Base-by-base conservation (phyloP, 148 eudicot genomes). In the Chenopodium suecicum region DNA sequence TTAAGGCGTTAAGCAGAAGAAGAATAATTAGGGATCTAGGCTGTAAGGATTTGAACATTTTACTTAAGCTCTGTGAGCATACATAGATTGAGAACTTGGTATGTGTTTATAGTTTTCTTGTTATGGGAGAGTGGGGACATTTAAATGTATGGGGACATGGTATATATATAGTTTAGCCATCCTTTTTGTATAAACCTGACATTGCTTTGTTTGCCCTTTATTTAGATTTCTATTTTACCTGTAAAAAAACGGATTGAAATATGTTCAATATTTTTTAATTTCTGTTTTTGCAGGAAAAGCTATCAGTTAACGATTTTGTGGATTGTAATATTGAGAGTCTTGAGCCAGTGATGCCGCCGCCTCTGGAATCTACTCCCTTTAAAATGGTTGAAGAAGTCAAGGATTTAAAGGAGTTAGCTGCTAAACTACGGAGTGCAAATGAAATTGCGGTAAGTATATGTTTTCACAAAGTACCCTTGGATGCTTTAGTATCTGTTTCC, bases 361-460 rank as follows among this genome's bases (percentile, higher is more conserved):
- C 95, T 52, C 12, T 89, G 17, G 91, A 88, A 77, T 83, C 75
- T 79, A 94, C 98, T 74, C 94, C 98, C 9, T 92, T 91, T 84
- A 94, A 88, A 86, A 75, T 91, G 79, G 94, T 96, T 58, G 89
- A 91, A 84, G 90, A 90, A 16, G 94, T 96, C 54, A 89, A 86
- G 81, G 98, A 89, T 80, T 86, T 96, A 89, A 94, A 96, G 88
- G 94, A 87, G 72, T 79, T 96, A 86, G 97, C 91, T 73, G 88
- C 88, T 27, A 94, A 91, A 77, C 86, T 96, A 75, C 86, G 89
- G 60, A 82, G 70, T 56, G 94, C 84, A 83, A 86, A 88, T 87
- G 98, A 94, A 85, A 89, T 96, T 86, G 98, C 99, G 85, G 99
- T 95, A 88, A 86, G 84, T 85, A 56, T 17, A 16, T 56, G 19